These are phyloP conservation scores for Trichoderma lentiforme DNA, from an alignment of 2,329 filamentous ascomycete species.

Conservation along the genomic window DNA sequence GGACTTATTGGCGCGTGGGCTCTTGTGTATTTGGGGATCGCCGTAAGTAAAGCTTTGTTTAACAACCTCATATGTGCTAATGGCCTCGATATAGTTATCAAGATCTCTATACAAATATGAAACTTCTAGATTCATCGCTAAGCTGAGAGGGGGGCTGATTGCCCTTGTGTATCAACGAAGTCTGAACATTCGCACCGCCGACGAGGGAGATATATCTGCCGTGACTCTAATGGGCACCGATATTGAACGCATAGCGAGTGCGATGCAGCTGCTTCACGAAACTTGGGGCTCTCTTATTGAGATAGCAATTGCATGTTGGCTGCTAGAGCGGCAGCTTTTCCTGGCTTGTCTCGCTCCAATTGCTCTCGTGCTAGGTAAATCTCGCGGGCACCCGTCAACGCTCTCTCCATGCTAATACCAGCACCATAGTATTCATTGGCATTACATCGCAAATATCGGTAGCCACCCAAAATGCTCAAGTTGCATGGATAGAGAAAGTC, in stretches of 20 bases:
- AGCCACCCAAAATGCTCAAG: constrained; percentile 25
- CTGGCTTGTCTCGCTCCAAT: constrained; percentile 28
- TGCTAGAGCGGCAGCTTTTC: constrained; percentile 30
- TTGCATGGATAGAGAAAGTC: constrained; percentile 42
- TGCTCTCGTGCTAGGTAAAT: constrained; percentile 22
- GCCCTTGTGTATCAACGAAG: constrained; percentile 27
- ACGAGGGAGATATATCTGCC: constrained; percentile 27
- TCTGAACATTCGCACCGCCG: constrained; percentile 23
- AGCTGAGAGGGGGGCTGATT: constrained; percentile 25
- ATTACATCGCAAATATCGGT: constrained; percentile 21
- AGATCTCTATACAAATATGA: constrained; percentile 27
- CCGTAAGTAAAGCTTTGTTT: constrained; percentile 20
- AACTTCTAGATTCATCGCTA: constrained; percentile 24
- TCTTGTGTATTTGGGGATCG: constrained; percentile 32
- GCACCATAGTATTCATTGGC: constrained; percentile 22
- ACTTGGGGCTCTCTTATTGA: constrained; percentile 30
- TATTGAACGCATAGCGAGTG: constrained; percentile 29
- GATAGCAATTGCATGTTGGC: constrained; percentile 29
- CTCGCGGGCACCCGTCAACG: neutral
- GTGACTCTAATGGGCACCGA: constrained; percentile 35
- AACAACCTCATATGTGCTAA: neutral
- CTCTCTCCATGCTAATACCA: neutral
- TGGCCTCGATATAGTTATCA: constrained; percentile 15
- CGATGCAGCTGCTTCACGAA: constrained; percentile 27
- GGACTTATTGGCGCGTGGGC: constrained; percentile 31